Conservation (phyloP, 2,329 filamentous ascomycete species). For the Aureobasidium melanogenum region DNA sequence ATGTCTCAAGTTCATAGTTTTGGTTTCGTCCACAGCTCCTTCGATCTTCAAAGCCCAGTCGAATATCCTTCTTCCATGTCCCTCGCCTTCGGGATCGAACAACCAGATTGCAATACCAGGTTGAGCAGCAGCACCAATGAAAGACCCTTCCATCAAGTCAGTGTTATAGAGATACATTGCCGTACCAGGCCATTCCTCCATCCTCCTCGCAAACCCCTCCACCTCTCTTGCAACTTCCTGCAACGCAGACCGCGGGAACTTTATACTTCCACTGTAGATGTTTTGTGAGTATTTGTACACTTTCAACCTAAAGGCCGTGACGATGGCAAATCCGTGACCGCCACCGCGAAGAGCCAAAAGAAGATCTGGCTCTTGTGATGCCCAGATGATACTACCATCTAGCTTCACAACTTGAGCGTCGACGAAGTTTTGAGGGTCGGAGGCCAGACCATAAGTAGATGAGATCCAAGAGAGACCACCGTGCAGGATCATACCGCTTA, state of each 20-base stretch:
- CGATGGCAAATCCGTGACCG: constrained; percentile 16
- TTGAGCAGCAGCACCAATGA: not conserved
- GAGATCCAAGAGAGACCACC: constrained; percentile 34
- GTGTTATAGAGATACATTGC: constrained; percentile 2
- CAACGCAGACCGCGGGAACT: not conserved
- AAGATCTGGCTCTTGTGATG: constrained; percentile 30
- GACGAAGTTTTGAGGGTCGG: constrained; percentile 33
- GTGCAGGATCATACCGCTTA: constrained; percentile 29
- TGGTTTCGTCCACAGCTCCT: not conserved
- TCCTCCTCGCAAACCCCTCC: not conserved
- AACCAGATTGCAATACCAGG: not conserved
- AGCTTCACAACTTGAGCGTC: constrained; percentile 31
- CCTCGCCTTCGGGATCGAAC: not conserved
- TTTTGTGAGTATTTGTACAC: not conserved
- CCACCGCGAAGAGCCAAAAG: constrained; percentile 35
- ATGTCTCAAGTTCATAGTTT: not conserved
- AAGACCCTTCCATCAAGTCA: not conserved
- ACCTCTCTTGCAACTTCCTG: not conserved
- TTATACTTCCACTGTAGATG: not conserved
- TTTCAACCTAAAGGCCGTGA: not conserved
- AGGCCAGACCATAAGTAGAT: constrained; percentile 29
- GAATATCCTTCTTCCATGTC: not conserved
- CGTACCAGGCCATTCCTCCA: not conserved
- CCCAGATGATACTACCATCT: constrained; percentile 32
- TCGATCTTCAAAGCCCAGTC: constrained; percentile 1